Conservation (phyloP, 257 asterid genomes). For the Solanum rostratum region DNA sequence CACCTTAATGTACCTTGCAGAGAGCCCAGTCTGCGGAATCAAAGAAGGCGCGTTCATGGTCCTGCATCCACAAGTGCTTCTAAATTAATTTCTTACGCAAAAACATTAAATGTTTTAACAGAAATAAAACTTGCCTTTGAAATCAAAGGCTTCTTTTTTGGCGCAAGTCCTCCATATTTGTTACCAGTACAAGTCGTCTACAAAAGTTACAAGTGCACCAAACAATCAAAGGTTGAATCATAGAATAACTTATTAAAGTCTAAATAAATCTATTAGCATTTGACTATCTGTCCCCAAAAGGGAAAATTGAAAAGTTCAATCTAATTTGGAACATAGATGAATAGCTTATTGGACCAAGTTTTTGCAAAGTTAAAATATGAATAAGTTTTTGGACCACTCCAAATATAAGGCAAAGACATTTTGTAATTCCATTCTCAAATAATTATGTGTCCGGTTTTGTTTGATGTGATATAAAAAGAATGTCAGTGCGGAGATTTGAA, state of each 20-base stretch:
- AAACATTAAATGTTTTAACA: neutral
- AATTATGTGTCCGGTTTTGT: neutral
- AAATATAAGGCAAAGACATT: too few species aligned
- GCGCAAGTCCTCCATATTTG: slow-evolving; percentile 61
- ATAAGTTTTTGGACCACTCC: too few species aligned
- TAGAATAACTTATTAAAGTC: neutral
- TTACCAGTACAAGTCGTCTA: slow-evolving; percentile 35
- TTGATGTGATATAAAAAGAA: too few species aligned
- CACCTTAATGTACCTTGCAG: slow-evolving; percentile 37
- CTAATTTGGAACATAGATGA: neutral
- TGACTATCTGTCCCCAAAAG: neutral
- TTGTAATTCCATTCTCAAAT: neutral
- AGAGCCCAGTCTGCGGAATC: slow-evolving; percentile 94
- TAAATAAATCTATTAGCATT: neutral
- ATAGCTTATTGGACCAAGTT: neutral
- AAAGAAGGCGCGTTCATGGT: slow-evolving; percentile 69
- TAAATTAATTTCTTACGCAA: neutral
- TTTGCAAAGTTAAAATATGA: neutral
- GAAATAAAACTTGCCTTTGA: slow-evolving; percentile 42
- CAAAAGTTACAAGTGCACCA: neutral
- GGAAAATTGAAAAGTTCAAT: too few species aligned
- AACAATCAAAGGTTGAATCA: neutral
- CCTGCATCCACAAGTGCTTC: slow-evolving; percentile 22
- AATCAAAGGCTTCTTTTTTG: slow-evolving; percentile 78
- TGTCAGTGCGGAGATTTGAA: too few species aligned